These are phyloP conservation scores for Auricularia cornea DNA, from an alignment of 768 basidiomycete species.

Conservation along the genomic window DNA sequence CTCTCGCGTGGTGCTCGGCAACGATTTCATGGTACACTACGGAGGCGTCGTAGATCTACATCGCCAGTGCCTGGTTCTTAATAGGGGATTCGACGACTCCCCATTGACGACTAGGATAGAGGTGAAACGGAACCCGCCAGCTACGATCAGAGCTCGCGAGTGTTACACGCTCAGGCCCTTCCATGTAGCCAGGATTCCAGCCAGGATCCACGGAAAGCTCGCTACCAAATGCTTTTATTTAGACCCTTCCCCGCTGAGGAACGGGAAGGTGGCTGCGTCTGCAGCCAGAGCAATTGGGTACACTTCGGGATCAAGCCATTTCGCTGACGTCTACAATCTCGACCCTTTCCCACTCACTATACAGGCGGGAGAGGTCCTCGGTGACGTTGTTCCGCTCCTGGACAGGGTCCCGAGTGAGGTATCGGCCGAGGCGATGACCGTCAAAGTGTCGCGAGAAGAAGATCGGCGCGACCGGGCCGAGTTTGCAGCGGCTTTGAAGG, in stretches of 20 bases:
- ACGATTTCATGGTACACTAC: background rate
- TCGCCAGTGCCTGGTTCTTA: background rate
- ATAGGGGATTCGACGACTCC: background rate
- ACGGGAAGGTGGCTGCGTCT: background rate
- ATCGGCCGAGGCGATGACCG: too few relatives aligned
- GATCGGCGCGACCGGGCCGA: too few relatives aligned
- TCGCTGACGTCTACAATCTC: background rate
- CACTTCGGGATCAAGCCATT: background rate
- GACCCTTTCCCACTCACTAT: background rate
- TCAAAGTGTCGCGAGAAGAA: too few relatives aligned
- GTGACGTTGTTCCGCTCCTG: background rate
- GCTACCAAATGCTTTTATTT: background rate
- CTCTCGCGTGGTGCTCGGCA: background rate
- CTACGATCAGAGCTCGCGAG: background rate
- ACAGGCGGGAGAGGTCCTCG: background rate
- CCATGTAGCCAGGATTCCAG: background rate
- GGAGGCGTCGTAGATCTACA: background rate
- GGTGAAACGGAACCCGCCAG: background rate
- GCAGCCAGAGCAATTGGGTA: background rate
- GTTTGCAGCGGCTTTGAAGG: background rate
- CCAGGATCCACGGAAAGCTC: background rate
- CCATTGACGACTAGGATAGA: background rate
- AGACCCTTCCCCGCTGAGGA: background rate
- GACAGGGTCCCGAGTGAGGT: too few relatives aligned
- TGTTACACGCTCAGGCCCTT: background rate